Evolutionary conservation across 1,284 basidiomycete genomes (phyloP).

Genomic region (Apiotrichum akiyoshidainum): DNA sequence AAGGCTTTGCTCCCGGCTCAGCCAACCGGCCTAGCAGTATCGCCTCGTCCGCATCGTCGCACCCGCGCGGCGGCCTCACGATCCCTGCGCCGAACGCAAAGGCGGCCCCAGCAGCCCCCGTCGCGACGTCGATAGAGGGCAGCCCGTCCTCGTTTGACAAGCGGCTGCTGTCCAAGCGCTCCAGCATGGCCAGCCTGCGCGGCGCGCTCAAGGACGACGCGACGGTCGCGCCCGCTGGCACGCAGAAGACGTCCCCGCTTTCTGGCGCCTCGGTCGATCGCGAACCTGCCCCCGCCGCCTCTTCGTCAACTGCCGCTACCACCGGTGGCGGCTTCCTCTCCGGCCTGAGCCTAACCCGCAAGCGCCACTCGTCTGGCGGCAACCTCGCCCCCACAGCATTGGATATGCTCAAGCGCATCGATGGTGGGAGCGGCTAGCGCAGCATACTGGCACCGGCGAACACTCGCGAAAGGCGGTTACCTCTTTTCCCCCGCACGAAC

Average conservation of each 20-base stretch:
- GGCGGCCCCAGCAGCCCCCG: constrained; percentile 35
- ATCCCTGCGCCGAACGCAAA: constrained; percentile 20
- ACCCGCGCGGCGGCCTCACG: constrained; percentile 24
- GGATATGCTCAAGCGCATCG: constrained; percentile 19
- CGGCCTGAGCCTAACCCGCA: constrained; percentile 13
- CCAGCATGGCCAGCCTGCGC: constrained; percentile 3
- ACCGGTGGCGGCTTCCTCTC: constrained; percentile 14
- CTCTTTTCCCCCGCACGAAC: too few species aligned
- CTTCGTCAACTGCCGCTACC: not conserved
- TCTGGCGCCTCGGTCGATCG: not conserved
- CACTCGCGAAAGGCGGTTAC: too few species aligned
- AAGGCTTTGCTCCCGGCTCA: constrained; percentile 15
- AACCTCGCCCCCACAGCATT: constrained; percentile 8
- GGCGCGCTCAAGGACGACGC: constrained; percentile 2
- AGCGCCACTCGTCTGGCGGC: constrained; percentile 6
- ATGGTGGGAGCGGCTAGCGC: not conserved
- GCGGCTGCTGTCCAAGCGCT: constrained; percentile 9
- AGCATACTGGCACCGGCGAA: too few species aligned
- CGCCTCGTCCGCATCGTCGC: constrained; percentile 28
- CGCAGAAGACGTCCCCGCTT: constrained; percentile 11
- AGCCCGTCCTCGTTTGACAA: constrained; percentile 10
- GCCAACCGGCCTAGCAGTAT: constrained; percentile 31
- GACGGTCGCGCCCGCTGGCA: not conserved
- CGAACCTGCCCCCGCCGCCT: not conserved
- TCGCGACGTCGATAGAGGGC: constrained; percentile 28